Percentiles rank a stretch among this genome's conserved stretches.
These are phyloP conservation scores for Talaromyces adpressus DNA, from an alignment of 495 filamentous ascomycete species.

Conservation along the genomic window DNA sequence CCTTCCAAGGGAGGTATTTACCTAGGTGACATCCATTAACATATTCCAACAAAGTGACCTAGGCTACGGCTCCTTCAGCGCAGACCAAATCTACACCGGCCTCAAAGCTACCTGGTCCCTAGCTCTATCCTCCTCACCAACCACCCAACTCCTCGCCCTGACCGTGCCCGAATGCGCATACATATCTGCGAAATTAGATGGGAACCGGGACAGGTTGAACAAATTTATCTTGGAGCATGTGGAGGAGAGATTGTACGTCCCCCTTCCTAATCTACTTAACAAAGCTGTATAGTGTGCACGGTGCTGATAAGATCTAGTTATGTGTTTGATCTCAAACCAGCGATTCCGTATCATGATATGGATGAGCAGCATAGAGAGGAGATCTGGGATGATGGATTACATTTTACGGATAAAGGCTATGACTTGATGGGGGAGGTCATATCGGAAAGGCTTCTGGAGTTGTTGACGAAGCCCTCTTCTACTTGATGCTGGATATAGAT, in stretches of 20 bases:
- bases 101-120: slow-evolving; percentile 41
- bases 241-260: slow-evolving; percentile 37
- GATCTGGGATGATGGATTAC: slow-evolving; percentile 57
- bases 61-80: slow-evolving; percentile 19
- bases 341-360: slow-evolving; percentile 47
- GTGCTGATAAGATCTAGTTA: slow-evolving; percentile 18
- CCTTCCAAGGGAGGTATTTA: background rate
- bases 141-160: slow-evolving; percentile 49
- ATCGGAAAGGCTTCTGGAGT: slow-evolving; percentile 4
- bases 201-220: slow-evolving; percentile 42
- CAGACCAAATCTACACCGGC: slow-evolving; percentile 27
- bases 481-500: background rate
- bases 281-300: background rate
- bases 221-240: slow-evolving; percentile 39
- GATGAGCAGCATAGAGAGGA: slow-evolving; percentile 27
- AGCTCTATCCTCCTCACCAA: slow-evolving; percentile 25
- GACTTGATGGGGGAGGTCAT: slow-evolving; percentile 40
- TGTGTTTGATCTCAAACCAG: slow-evolving; percentile 44
- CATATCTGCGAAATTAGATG: slow-evolving; percentile 19
- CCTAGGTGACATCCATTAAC: background rate
- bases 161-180: slow-evolving; percentile 50
- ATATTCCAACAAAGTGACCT: slow-evolving; percentile 32
- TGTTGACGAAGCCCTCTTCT: background rate
- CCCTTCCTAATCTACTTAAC: background rate
- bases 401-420: slow-evolving; percentile 54